Base-by-base conservation (phyloP, 2,329 filamentous ascomycete genomes). In the Diaporthe ampelina region DNA sequence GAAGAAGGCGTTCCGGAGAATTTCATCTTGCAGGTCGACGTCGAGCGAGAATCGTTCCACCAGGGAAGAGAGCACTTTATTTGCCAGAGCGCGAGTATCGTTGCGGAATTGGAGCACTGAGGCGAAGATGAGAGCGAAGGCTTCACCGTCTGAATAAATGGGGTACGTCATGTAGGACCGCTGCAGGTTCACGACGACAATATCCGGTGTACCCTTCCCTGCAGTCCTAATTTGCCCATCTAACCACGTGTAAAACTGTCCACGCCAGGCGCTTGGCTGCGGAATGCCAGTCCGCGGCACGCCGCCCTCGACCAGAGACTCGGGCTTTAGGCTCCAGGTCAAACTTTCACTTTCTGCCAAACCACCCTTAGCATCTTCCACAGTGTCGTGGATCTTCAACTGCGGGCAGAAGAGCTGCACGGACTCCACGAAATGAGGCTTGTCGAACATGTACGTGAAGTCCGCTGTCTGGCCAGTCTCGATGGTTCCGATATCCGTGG, bases 61-160 rank as follows among this genome's bases (percentile, higher is more conserved):
- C 11, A 68, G 21, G 3, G 48, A 40, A 2, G 40, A 35, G 17
- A 73, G 58, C 0, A 68, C 50, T 21, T 45, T 65, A 19, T 19
- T 24, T 8, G 59, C 70, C 5, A 81, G 76, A 19, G 68, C 77
- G 29, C 80, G 79, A 3, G 80, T 81, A 61, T 82, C 81, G 57
- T 76, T 77, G 9, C 81, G 78, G 72, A 81, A 82, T 7, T 80
- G 80, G 21, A 82, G 70, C 48, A 82, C 77, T 75, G 81, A 81
- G 75, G 80, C 81, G 69, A 81, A 82, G 54, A 80, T 78, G 75
- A 78, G 78, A 2, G 80, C 81, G 45, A 73, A 68, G 19, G 37
- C 59, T 17, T 65, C 59, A 40, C 59, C 70, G 37, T 73, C 70
- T 11, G 59, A 73, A 26, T 73, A 37, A 13, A 73, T 58, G 4